These are phyloP conservation scores for Logfia minima DNA, from an alignment of 129 eudicot species.

Conservation along the genomic window DNA sequence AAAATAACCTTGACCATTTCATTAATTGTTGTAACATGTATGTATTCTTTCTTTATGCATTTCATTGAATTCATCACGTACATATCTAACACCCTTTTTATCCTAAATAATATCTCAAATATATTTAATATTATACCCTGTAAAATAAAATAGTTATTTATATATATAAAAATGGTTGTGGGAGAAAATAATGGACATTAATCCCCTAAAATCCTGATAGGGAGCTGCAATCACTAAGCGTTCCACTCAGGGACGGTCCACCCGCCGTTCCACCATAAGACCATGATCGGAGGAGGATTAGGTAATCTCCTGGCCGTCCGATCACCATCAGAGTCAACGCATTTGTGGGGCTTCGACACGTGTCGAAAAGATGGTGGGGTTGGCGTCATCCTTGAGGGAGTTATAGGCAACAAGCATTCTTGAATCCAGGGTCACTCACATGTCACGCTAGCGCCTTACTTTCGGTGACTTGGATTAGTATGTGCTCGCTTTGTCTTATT, in stretches of 20 bases:
- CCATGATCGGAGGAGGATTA: conserved; percentile 8
- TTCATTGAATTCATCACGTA: too few species aligned
- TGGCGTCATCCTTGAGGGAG: conserved; percentile 25
- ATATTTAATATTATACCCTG: too few species aligned
- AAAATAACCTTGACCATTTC: too few species aligned
- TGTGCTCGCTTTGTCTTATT: conserved; percentile 14
- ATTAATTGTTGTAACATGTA: too few species aligned
- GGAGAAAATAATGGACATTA: conserved; percentile 29
- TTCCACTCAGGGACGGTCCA: conserved; percentile 17
- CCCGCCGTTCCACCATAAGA: background rate
- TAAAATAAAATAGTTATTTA: too few species aligned
- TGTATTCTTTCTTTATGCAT: too few species aligned
- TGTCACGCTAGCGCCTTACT: conserved; percentile 31
- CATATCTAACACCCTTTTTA: too few species aligned
- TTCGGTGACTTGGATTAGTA: conserved; percentile 37
- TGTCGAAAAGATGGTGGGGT: conserved; percentile 13
- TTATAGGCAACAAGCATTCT: conserved; percentile 32
- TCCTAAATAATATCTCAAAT: too few species aligned
- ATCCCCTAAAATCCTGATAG: conserved; percentile 16
- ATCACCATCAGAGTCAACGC: conserved; percentile 16
- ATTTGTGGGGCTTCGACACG: conserved; percentile 20
- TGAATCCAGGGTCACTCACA: conserved; percentile 32
- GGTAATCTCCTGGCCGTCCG: conserved; percentile 23
- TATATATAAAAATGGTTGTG: background rate
- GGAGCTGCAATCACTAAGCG: background rate